phyloP scores from a whole-genome alignment of 331 rosid species.

The Telfairia occidentalis region DNA sequence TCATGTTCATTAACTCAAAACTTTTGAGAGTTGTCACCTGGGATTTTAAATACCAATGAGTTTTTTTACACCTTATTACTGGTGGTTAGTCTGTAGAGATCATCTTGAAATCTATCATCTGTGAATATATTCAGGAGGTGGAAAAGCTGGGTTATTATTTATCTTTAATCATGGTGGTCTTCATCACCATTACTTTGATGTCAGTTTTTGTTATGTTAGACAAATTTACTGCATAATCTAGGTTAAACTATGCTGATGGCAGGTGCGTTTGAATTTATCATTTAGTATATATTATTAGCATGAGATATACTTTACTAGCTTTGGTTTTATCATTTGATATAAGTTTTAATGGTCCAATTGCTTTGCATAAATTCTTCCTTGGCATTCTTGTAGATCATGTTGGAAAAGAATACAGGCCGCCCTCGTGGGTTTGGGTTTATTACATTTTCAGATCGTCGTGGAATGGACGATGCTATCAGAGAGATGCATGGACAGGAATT shows the following conservation, averaged over 20 bases:
- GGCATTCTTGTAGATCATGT: conserved; percentile 23
- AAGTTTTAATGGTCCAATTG: neutral
- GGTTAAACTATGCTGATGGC: neutral
- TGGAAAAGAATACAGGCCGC: conserved; percentile 28
- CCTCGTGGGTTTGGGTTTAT: conserved; percentile 36
- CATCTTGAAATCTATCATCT: neutral
- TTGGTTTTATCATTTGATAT: neutral
- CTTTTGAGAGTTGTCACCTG: neutral
- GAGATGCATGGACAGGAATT: conserved; percentile 34
- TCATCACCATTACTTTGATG: neutral
- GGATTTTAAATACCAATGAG: neutral
- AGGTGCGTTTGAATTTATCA: neutral
- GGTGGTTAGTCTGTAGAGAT: neutral
- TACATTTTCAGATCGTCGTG: conserved; percentile 28
- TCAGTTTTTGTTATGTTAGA: neutral
- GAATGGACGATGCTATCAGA: conserved; percentile 29
- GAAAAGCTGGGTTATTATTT: neutral
- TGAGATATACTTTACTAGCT: neutral
- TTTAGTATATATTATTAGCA: neutral
- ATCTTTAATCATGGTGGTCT: neutral
- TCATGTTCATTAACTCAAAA: neutral
- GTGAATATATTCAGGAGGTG: neutral
- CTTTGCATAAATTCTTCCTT: neutral
- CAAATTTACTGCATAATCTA: neutral
- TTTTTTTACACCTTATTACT: neutral